Evolutionary conservation across 108 stramenopile genomes (phyloP).

Genomic region (Nannochloropsis granulata): DNA sequence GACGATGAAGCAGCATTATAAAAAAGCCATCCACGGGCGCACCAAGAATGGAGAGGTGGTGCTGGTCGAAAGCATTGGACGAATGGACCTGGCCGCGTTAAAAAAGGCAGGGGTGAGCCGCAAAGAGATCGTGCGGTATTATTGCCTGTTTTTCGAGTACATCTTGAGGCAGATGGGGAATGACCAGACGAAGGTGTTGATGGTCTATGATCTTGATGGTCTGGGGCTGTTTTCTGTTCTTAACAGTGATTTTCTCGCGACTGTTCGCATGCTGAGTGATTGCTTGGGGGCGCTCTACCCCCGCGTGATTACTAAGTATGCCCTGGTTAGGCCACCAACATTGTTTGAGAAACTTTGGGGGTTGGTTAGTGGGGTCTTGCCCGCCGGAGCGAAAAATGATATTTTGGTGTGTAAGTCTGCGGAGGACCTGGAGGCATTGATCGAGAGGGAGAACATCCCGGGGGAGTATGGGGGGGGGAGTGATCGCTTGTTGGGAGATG

Average conservation of each 20-base stretch:
- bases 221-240: neutral
- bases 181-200: neutral
- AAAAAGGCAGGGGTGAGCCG: neutral
- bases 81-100: neutral
- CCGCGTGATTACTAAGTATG: neutral
- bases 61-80: neutral
- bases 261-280: neutral
- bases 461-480: neutral
- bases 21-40: neutral
- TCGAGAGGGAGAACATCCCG: neutral
- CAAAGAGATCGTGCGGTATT: neutral
- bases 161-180: neutral
- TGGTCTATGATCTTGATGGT: neutral
- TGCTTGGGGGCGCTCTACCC: neutral
- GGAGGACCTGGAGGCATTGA: neutral
- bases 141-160: neutral
- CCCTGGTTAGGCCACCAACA: neutral
- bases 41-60: neutral
- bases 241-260: neutral
- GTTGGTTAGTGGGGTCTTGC: neutral
- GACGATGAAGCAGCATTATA: neutral
- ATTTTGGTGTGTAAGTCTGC: neutral
- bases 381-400: neutral
- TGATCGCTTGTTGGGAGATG: neutral
- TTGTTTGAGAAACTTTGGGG: neutral